A percentile compares a stretch with the other conserved stretches of the same genome.
These are phyloP conservation scores for Paratinospora sagittata DNA, from an alignment of 164 flowering plant genomes.

Conservation along the genomic window DNA sequence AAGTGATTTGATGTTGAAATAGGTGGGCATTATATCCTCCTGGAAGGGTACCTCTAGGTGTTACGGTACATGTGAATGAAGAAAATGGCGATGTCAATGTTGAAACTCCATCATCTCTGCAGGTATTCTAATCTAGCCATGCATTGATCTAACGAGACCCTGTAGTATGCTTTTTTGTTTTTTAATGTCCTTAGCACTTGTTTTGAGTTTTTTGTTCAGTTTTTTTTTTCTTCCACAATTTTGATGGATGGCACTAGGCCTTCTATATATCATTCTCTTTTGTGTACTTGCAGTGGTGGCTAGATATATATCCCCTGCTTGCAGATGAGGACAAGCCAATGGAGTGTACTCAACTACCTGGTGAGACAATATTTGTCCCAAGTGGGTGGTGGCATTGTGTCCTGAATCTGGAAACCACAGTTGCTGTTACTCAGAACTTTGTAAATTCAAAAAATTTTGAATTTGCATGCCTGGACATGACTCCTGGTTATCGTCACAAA, in stretches of 20 bases:
- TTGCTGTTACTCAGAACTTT: slow-evolving; percentile 96
- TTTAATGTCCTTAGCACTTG: not conserved
- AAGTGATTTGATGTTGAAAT: slow-evolving; percentile 13
- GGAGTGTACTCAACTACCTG: slow-evolving; percentile 90
- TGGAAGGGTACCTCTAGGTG: slow-evolving; percentile 90
- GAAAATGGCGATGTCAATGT: slow-evolving; percentile 93
- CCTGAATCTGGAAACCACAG: slow-evolving; percentile 79
- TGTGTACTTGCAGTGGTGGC: slow-evolving; percentile 83
- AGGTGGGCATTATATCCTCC: slow-evolving; percentile 99
- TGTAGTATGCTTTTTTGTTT: not conserved
- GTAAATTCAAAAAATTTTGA: slow-evolving; percentile 83
- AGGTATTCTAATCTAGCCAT: slow-evolving; percentile 42
- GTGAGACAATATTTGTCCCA: slow-evolving; percentile 96
- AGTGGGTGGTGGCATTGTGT: slow-evolving; percentile 99
- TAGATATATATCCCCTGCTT: slow-evolving; percentile 91
- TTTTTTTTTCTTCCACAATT: not conserved
- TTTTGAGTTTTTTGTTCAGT: not conserved
- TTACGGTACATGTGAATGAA: slow-evolving; percentile 89
- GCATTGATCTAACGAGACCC: not conserved
- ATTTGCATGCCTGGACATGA: slow-evolving; percentile 91
- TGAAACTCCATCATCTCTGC: slow-evolving; percentile 84
- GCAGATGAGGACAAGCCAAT: slow-evolving; percentile 86
- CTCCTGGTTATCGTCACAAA: slow-evolving; percentile 93
- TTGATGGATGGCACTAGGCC: not conserved
- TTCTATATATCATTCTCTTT: not conserved